Conservation (phyloP, 2,329 filamentous ascomycete species). For the Coleophoma eucalyptorum region DNA sequence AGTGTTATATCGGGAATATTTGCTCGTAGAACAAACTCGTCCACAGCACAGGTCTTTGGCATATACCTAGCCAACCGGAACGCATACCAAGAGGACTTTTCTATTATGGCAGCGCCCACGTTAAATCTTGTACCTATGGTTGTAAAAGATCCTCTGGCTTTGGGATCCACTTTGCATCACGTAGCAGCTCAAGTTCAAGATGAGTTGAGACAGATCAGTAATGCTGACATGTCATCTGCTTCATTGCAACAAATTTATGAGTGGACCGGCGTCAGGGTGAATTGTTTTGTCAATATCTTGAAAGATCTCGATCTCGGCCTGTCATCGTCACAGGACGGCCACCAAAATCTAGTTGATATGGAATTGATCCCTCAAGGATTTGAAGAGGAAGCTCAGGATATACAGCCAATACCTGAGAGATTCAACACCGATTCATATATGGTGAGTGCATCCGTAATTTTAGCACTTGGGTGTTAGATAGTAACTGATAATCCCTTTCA, state of each 20-base stretch:
- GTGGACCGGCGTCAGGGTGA: slow-evolving; percentile 71
- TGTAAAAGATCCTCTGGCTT: slow-evolving; percentile 34
- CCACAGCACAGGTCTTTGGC: slow-evolving; percentile 59
- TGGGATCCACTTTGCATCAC: slow-evolving; percentile 32
- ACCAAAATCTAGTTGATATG: neutral
- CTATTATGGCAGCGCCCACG: slow-evolving; percentile 59
- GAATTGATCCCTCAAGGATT: neutral
- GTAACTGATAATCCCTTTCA: neutral
- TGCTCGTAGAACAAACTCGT: slow-evolving; percentile 5
- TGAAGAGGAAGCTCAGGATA: neutral
- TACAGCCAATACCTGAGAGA: neutral
- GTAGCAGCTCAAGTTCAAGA: slow-evolving; percentile 60
- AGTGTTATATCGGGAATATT: slow-evolving; percentile 58
- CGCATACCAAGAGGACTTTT: slow-evolving; percentile 43
- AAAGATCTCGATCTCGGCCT: slow-evolving; percentile 20
- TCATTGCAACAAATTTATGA: slow-evolving; percentile 66
- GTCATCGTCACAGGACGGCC: neutral
- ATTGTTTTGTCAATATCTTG: slow-evolving; percentile 81
- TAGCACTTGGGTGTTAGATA: neutral
- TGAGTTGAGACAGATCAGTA: slow-evolving; percentile 62
- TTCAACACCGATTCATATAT: slow-evolving; percentile 1
- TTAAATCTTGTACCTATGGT: slow-evolving; percentile 74
- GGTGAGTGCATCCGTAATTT: neutral
- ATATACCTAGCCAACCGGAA: slow-evolving; percentile 80
- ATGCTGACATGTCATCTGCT: slow-evolving; percentile 48